These are phyloP conservation scores for Trichoderma sp. DNA, from an alignment of 2,329 filamentous ascomycete species.

Conservation along the genomic window DNA sequence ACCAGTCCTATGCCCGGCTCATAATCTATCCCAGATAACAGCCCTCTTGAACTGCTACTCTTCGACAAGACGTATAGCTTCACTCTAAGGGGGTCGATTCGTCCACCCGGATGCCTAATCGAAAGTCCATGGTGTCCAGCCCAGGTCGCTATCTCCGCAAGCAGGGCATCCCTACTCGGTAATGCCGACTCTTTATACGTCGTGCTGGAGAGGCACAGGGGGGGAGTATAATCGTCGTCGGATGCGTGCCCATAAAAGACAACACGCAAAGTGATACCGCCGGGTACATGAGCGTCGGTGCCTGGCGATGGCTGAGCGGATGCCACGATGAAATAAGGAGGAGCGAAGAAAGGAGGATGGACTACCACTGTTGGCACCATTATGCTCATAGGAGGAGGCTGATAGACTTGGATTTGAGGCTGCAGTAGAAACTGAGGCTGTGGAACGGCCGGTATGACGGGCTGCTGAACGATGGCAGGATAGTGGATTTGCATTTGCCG, in stretches of 20 bases:
- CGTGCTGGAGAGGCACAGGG: background rate
- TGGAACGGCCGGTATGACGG: background rate
- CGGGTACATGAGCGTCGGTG: background rate
- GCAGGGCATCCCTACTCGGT: slow-evolving; percentile 4
- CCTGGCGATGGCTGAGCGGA: background rate
- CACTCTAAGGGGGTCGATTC: background rate
- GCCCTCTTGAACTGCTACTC: background rate
- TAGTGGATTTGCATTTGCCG: slow-evolving; percentile 1
- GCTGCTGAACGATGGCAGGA: background rate
- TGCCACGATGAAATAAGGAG: background rate
- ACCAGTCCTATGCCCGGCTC: slow-evolving; percentile 22
- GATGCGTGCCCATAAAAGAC: background rate
- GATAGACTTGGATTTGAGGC: background rate
- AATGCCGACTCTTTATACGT: background rate
- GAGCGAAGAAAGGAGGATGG: background rate
- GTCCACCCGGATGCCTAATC: background rate
- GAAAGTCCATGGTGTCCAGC: background rate
- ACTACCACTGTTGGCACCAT: background rate
- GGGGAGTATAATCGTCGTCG: background rate
- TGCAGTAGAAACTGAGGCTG: background rate
- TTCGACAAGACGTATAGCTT: slow-evolving; percentile 15
- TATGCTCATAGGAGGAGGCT: background rate
- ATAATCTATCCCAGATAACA: background rate
- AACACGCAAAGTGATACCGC: background rate
- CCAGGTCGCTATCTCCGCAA: background rate